A percentile compares a stretch with the other conserved stretches of the same genome.
These are phyloP conservation scores for Marasmius tenuissimus DNA, from an alignment of 1,284 basidiomycete species.

Conservation along the genomic window DNA sequence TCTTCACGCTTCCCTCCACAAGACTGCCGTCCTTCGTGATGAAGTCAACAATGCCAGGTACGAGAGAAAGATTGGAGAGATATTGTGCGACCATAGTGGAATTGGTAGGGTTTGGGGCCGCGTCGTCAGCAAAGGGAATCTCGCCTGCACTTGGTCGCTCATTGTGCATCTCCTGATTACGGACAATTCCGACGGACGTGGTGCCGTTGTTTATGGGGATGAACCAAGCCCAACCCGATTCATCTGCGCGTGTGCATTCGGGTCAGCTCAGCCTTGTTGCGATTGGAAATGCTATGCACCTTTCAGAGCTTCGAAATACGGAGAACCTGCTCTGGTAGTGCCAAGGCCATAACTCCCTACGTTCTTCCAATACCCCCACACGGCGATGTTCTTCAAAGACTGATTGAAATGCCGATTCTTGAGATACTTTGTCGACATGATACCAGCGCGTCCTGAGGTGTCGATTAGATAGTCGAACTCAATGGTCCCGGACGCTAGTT, in stretches of 20 bases:
- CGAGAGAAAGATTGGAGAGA: conserved; percentile 36
- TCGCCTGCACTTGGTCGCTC: conserved; percentile 3
- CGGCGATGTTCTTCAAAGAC: conserved; percentile 43
- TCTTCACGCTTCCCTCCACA: conserved; percentile 33
- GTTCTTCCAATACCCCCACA: conserved; percentile 45
- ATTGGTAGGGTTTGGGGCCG: conserved; percentile 20
- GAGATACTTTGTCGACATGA: conserved; percentile 45
- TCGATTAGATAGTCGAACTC: conserved; percentile 50
- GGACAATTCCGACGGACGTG: conserved; percentile 57
- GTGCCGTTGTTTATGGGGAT: conserved; percentile 59
- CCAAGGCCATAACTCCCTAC: conserved; percentile 27
- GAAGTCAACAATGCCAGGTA: conserved; percentile 43
- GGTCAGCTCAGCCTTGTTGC: not conserved
- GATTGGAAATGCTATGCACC: conserved; percentile 24
- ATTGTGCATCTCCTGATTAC: conserved; percentile 40
- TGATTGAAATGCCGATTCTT: conserved; percentile 47
- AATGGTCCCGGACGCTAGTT: conserved; percentile 29
- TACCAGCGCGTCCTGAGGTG: conserved; percentile 45
- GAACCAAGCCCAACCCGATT: conserved; percentile 66
- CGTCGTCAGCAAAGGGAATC: conserved; percentile 5
- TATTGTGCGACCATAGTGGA: conserved; percentile 36
- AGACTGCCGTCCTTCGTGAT: conserved; percentile 38
- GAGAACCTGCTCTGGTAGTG: conserved; percentile 27
- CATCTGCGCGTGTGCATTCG: conserved; percentile 35
- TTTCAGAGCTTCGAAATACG: conserved; percentile 32